phyloP scores from a whole-genome alignment of 768 basidiomycete genomes.

The Sarcomyxa edulis region DNA sequence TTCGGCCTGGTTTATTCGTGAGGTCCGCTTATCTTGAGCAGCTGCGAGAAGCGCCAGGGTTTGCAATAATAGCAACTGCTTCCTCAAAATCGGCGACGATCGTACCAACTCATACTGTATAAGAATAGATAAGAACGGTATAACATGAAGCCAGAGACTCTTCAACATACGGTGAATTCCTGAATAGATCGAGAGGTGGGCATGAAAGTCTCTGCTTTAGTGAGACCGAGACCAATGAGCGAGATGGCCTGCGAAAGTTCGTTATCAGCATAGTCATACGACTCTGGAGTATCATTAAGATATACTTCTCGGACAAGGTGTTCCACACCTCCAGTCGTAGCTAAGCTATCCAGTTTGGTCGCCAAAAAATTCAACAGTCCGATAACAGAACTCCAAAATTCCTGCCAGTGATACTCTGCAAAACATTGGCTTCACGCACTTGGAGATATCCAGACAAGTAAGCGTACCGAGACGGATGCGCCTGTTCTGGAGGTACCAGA shows the following conservation, averaged over 20 bases:
- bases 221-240: slow-evolving; percentile 47
- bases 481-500: slow-evolving; percentile 54
- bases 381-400: slow-evolving; percentile 55
- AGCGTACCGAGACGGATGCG: slow-evolving; percentile 48
- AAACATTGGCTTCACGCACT: too few species aligned
- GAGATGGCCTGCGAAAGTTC: slow-evolving; percentile 35
- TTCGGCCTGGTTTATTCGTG: slow-evolving; percentile 20
- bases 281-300: background rate
- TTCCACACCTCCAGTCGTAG: slow-evolving; percentile 47
- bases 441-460: too few species aligned
- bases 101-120: slow-evolving; percentile 65
- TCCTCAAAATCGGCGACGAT: slow-evolving; percentile 41
- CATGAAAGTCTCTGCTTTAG: slow-evolving; percentile 47
- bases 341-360: slow-evolving; percentile 47
- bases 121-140: slow-evolving; percentile 3
- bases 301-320: slow-evolving; percentile 50
- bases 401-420: slow-evolving; percentile 62
- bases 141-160: background rate
- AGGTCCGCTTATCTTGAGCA: too few species aligned
- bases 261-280: background rate
- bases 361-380: slow-evolving; percentile 51
- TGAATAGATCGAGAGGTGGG: slow-evolving; percentile 51
- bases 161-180: slow-evolving; percentile 51
- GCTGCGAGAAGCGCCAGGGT: slow-evolving; percentile 27
- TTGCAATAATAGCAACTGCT: slow-evolving; percentile 40